Conservation (phyloP, 805 yeast genomes). For the Helenozyma rhizophorensis region DNA sequence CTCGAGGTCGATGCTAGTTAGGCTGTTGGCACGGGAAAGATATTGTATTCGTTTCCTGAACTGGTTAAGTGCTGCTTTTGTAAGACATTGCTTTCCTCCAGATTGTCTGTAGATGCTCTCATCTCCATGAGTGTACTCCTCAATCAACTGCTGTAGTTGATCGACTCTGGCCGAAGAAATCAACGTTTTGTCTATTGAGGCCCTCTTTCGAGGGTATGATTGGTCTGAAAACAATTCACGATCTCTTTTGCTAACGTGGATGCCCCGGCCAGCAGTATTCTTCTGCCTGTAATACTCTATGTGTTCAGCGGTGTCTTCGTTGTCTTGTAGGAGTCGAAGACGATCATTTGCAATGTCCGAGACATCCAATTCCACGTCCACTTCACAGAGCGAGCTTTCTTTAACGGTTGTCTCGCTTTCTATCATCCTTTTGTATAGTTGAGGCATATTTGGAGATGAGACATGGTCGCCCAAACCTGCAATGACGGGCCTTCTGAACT, state of each 20-base stretch:
- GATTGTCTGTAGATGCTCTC: too few relatives aligned
- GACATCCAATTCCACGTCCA: conserved; percentile 7
- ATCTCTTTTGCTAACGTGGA: background rate
- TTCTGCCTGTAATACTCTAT: conserved; percentile 3
- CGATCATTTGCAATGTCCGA: conserved; percentile 6
- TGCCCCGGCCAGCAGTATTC: too few relatives aligned
- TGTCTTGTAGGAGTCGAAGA: conserved; percentile 15
- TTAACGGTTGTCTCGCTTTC: conserved; percentile 7
- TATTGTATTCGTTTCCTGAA: conserved; percentile 21
- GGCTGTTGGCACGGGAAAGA: conserved; percentile 10
- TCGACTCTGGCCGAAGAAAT: too few relatives aligned
- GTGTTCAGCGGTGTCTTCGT: conserved; percentile 6
- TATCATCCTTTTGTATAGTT: conserved; percentile 12
- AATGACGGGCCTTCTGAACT: conserved; percentile 31
- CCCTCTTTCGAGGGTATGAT: background rate
- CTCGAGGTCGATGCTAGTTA: conserved; percentile 10
- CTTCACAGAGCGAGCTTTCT: conserved; percentile 9
- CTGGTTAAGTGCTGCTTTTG: conserved; percentile 2
- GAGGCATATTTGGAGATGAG: conserved; percentile 7
- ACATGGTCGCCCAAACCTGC: conserved; percentile 5
- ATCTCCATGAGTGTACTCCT: too few relatives aligned
- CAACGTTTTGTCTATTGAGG: background rate
- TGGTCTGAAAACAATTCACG: conserved; percentile 9
- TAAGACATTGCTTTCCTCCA: too few relatives aligned
- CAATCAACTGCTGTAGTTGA: too few relatives aligned